Base-by-base conservation (phyloP, 2,329 filamentous ascomycete species). In the Fusarium abutilonis region DNA sequence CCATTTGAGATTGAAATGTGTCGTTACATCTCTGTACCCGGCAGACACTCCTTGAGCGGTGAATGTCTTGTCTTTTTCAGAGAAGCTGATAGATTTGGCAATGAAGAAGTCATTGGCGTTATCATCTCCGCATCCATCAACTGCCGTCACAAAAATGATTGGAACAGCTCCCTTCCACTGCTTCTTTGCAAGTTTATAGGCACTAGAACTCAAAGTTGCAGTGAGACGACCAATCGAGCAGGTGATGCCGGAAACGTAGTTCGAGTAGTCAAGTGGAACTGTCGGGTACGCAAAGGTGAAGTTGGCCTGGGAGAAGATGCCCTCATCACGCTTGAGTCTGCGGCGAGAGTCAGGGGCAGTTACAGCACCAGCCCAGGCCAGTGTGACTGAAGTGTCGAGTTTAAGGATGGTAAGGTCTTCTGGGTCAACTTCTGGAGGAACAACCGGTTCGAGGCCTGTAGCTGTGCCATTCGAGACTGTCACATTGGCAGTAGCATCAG, bases 211-310 rank as follows among this genome's bases (percentile, higher is more conserved):
- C 9, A 56, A 17, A 14, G 36, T 52, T 15, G 42, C 53, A 39
- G 53, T 47, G 15, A 56, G 47, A 14, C 13, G 13, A 26, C 32
- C 44, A 3, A 6, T 14, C 17, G 29, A 11, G 31, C 53, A 56
- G 6, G 42, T 36, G 7, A 56, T 38, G 31, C 28, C 36, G 6
- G 47, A 39, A 31, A 56, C 15, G 29, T 38, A 56, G 14, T 29
- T 34, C 6, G 53, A 56, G 14, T 56, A 38, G 38, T 56, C 53
- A 29, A 56, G 53, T 7, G 53, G 47, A 10, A 56, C 26, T 17
- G 47, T 23, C 8, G 53, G 53, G 21, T 52, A 52, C 5, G 1
- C 10, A 13, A 56, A 52, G 1, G 47, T 56, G 6, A 56, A 56
- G 47, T 56, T 56, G 31, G 31, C 38, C 32, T 56, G 47, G 1